These are phyloP conservation scores for Pythium myriotylum DNA, from an alignment of 352 stramenopile genomes.

Conservation along the genomic window DNA sequence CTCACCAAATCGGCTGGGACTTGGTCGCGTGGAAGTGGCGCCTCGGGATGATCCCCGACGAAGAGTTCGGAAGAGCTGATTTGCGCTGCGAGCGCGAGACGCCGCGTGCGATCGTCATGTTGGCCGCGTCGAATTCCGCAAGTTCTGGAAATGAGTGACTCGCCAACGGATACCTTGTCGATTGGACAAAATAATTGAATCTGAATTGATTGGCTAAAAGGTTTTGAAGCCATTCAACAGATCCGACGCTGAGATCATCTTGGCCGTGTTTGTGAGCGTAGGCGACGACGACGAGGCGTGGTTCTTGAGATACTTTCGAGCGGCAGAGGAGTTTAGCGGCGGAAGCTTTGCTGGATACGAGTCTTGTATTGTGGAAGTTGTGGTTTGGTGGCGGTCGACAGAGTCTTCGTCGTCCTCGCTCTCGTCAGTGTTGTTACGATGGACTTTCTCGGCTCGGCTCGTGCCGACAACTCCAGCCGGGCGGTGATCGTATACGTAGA, in stretches of 20 bases:
- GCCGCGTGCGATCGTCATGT: conserved; percentile 15
- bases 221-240: conserved; percentile 31
- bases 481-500: conserved; percentile 24
- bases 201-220: not conserved
- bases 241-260: conserved; percentile 46
- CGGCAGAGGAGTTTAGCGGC: not conserved
- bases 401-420: conserved; percentile 4
- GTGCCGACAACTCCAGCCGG: not conserved
- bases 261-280: conserved; percentile 44
- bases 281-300: conserved; percentile 24
- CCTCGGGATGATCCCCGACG: conserved; percentile 6
- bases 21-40: conserved; percentile 60
- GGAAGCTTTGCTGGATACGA: conserved; percentile 3
- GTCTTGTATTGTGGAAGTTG: not conserved
- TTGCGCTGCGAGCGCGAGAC: not conserved
- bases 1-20: conserved; percentile 50
- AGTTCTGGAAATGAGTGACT: no score
- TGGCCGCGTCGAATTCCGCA: not conserved
- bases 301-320: conserved; percentile 15
- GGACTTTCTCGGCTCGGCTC: not conserved
- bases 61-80: conserved; percentile 1
- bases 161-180: no score
- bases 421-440: not conserved
- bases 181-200: not conserved
- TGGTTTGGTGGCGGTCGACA: not conserved